phyloP scores from a whole-genome alignment of 768 basidiomycete species.

The Cystofilobasidium macerans region DNA sequence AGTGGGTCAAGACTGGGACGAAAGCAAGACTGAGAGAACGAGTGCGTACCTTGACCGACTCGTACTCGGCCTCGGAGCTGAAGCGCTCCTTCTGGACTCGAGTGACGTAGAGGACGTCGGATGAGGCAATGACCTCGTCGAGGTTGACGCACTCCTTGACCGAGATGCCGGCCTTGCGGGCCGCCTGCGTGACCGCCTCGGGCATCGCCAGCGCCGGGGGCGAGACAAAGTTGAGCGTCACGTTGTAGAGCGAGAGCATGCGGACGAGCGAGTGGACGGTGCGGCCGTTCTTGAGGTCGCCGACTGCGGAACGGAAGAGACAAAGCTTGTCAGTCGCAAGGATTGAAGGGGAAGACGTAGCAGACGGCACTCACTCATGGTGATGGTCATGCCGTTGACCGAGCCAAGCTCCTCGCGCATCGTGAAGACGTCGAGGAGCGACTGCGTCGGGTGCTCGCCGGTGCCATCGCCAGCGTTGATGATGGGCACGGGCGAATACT shows the following conservation, averaged over 20 bases:
- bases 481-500: slow-evolving; percentile 87
- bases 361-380: slow-evolving; percentile 34
- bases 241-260: slow-evolving; percentile 78
- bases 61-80: slow-evolving; percentile 66
- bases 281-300: slow-evolving; percentile 94
- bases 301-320: slow-evolving; percentile 43
- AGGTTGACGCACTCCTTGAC: slow-evolving; percentile 75
- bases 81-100: slow-evolving; percentile 94
- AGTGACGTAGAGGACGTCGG: slow-evolving; percentile 94
- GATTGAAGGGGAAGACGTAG: slow-evolving; percentile 10
- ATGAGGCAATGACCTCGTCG: slow-evolving; percentile 79
- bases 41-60: slow-evolving; percentile 55
- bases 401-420: slow-evolving; percentile 97
- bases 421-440: slow-evolving; percentile 53
- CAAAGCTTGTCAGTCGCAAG: background rate
- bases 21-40: background rate
- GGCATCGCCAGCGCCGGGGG: slow-evolving; percentile 84
- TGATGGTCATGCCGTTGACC: slow-evolving; percentile 86
- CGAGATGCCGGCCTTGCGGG: slow-evolving; percentile 67
- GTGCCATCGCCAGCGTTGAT: slow-evolving; percentile 95
- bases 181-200: slow-evolving; percentile 64
- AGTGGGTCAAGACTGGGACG: background rate
- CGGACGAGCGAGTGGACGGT: slow-evolving; percentile 94
- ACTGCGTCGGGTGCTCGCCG: slow-evolving; percentile 83
- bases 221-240: slow-evolving; percentile 90